A percentile compares a stretch with the other conserved stretches of the same genome.
These are phyloP conservation scores for Pichia thaimueangensis DNA, from an alignment of 805 yeast species.

Conservation along the genomic window DNA sequence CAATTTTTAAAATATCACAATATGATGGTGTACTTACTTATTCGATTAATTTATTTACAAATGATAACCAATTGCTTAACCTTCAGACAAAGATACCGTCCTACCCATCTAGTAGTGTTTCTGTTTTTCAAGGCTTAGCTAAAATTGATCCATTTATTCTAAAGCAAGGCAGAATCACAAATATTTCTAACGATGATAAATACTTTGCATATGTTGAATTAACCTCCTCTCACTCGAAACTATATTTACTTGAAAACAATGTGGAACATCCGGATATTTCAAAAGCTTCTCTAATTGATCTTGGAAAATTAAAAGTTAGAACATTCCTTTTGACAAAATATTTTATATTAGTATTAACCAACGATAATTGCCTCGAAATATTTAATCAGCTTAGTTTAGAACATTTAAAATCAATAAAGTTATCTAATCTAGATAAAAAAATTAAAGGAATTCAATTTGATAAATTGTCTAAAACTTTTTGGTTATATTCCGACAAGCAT, in stretches of 20 bases:
- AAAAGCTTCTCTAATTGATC: conserved; percentile 6
- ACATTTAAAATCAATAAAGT: conserved; percentile 34
- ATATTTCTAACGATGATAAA: conserved; percentile 3
- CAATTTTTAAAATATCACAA: background rate
- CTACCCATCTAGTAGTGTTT: conserved; percentile 7
- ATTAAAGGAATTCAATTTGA: conserved; percentile 48
- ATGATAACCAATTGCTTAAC: conserved; percentile 15
- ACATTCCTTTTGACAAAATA: conserved; percentile 45
- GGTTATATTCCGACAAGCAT: conserved; percentile 59
- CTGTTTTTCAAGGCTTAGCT: conserved; percentile 12
- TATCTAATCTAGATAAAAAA: conserved; percentile 27
- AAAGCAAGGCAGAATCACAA: background rate
- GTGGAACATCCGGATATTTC: too few relatives aligned
- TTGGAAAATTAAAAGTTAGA: conserved; percentile 18
- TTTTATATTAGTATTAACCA: conserved; percentile 45
- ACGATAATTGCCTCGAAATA: conserved; percentile 33
- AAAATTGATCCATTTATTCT: conserved; percentile 19
- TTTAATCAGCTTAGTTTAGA: conserved; percentile 49
- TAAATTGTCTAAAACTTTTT: conserved; percentile 48
- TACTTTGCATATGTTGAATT: background rate
- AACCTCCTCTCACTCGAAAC: background rate
- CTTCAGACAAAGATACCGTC: conserved; percentile 13
- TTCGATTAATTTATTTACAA: conserved; percentile 10
- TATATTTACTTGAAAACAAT: too few relatives aligned
- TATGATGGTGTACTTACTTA: conserved; percentile 7